Conservation (phyloP, 2,329 filamentous ascomycete species). For the Cucurbitaria berberidis region DNA sequence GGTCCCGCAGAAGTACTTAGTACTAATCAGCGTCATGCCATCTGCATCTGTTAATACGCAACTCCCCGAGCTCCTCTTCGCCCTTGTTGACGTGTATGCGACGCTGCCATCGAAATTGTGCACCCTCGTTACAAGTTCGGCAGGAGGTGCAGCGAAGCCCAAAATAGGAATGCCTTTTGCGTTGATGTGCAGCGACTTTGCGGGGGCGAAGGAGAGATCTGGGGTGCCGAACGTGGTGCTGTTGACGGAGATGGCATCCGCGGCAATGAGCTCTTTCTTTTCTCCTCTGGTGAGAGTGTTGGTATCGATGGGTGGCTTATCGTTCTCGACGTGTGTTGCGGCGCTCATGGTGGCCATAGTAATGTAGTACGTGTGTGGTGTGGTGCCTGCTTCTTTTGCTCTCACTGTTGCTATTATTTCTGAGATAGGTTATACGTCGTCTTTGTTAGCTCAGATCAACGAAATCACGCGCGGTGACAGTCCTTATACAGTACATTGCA, state of each 20-base stretch:
- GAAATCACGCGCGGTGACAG: neutral
- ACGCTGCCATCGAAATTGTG: conserved; percentile 46
- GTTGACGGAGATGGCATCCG: conserved; percentile 23
- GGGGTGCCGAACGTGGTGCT: conserved; percentile 18
- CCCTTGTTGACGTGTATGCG: conserved; percentile 61
- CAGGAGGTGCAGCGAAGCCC: conserved; percentile 51
- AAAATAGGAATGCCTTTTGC: conserved; percentile 53
- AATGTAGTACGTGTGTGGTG: neutral
- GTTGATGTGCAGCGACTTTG: conserved; percentile 58
- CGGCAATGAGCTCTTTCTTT: conserved; percentile 24
- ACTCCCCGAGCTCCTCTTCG: conserved; percentile 55
- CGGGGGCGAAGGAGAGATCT: conserved; percentile 49
- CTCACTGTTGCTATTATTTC: too few relatives aligned
- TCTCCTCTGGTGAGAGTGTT: conserved; percentile 19
- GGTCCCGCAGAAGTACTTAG: conserved; percentile 63
- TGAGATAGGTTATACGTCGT: neutral
- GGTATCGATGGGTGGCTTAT: conserved; percentile 13
- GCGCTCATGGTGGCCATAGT: neutral
- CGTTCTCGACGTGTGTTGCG: conserved; percentile 5
- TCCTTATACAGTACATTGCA: neutral
- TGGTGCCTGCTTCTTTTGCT: neutral
- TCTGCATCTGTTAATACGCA: conserved; percentile 55
- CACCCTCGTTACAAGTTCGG: conserved; percentile 45
- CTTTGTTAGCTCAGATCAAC: neutral
- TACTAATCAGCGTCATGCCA: conserved; percentile 54